Percentiles rank a stretch among this genome's conserved stretches.
Evolutionary conservation across 495 filamentous ascomycete species (phyloP).

Genomic region (Ramalina peruviana): DNA sequence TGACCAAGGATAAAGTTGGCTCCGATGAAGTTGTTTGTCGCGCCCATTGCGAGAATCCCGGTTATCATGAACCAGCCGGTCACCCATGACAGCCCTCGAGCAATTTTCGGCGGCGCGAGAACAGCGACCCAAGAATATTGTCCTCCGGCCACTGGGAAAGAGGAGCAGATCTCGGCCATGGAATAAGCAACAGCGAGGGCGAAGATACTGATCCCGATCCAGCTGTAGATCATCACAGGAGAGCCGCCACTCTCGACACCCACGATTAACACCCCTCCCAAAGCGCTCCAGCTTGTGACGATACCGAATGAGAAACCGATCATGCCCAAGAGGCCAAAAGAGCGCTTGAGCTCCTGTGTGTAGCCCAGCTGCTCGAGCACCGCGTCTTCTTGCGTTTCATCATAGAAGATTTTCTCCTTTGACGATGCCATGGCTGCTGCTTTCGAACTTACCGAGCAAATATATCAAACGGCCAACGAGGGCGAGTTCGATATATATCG

Average conservation of each 20-base stretch:
- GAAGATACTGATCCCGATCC: constrained; percentile 35
- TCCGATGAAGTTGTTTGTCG: constrained; percentile 41
- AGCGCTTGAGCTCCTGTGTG: constrained; percentile 43
- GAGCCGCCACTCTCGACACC: constrained; percentile 41
- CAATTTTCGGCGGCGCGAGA: constrained; percentile 36
- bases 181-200: constrained; percentile 40
- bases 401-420: neutral
- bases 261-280: constrained; percentile 42
- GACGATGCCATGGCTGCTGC: too few relatives aligned
- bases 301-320: constrained; percentile 46
- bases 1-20: constrained; percentile 42
- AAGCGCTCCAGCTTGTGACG: constrained; percentile 44
- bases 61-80: constrained; percentile 42
- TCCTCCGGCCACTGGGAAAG: constrained; percentile 38
- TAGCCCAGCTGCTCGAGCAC: constrained; percentile 34
- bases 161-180: constrained; percentile 33
- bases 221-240: constrained; percentile 44
- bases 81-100: constrained; percentile 32
- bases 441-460: too few relatives aligned
- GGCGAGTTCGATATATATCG: too few relatives aligned
- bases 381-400: constrained; percentile 27
- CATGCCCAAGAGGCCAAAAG: constrained; percentile 45
- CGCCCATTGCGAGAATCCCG: constrained; percentile 41
- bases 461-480: too few relatives aligned
- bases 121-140: constrained; percentile 46